Percentiles rank a stretch among this genome's conserved stretches.
These are phyloP conservation scores for Xylariaceae sp. DNA, from an alignment of 2,329 filamentous ascomycete genomes.

Conservation along the genomic window DNA sequence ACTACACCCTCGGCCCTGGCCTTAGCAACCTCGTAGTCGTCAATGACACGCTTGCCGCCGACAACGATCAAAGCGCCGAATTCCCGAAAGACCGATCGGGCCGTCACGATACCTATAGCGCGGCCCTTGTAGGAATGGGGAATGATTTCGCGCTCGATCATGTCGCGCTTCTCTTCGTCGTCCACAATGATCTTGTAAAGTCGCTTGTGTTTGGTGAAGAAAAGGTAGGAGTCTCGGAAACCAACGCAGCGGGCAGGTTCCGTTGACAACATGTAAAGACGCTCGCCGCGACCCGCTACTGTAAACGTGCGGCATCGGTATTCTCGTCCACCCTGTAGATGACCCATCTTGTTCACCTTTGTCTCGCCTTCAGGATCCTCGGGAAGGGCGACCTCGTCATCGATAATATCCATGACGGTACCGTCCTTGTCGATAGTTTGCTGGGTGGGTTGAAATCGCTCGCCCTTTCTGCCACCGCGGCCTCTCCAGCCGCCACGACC, in stretches of 20 bases:
- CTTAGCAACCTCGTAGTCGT: conserved; percentile 83
- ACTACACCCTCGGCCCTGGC: conserved; percentile 72
- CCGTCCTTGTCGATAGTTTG: conserved; percentile 92
- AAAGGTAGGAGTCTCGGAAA: conserved; percentile 96
- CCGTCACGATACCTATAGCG: conserved; percentile 93
- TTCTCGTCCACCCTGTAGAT: conserved; percentile 77
- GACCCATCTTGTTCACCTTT: conserved; percentile 88
- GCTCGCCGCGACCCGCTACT: conserved; percentile 74
- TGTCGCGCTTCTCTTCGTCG: conserved; percentile 92
- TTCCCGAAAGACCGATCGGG: conserved; percentile 92
- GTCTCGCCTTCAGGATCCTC: conserved; percentile 84
- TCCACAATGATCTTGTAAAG: conserved; percentile 98
- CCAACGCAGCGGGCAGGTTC: conserved; percentile 95
- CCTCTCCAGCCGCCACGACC: conserved; percentile 69
- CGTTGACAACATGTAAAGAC: conserved; percentile 97
- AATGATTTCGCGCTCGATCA: conserved; percentile 93
- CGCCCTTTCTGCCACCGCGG: conserved; percentile 62
- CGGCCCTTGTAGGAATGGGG: conserved; percentile 98
- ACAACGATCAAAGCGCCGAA: conserved; percentile 94
- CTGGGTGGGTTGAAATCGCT: conserved; percentile 70
- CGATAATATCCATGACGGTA: conserved; percentile 81
- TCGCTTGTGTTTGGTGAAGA: conserved; percentile 96
- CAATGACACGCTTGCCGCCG: conserved; percentile 76
- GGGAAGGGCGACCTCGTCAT: conserved; percentile 87
- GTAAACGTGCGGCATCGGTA: conserved; percentile 96